Evolutionary conservation across 495 filamentous ascomycete genomes (phyloP), one percentile per base, ranked within the genome.

Genomic region (Darksidea phi): DNA sequence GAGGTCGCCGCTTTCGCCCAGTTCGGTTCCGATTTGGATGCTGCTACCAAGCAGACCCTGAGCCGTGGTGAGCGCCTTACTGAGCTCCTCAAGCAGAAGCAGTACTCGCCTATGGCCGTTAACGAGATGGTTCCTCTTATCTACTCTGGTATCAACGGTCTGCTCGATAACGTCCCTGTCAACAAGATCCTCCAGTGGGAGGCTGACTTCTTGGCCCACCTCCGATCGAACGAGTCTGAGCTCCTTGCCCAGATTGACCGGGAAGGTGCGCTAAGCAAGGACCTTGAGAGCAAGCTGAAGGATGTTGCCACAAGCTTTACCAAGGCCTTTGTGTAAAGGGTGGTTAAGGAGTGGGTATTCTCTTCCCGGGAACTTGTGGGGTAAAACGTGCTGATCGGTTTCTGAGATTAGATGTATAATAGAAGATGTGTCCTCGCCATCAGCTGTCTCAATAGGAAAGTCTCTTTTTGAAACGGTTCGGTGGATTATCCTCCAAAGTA

Each of bases 121-220:
- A 89, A 92, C 82, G 94, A 97, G 80, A 97, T 97, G 91, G 94
- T 98, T 81, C 94, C 94, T 66, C 86, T 98, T 64, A 97, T 98
- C 83, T 98, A 87, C 80, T 94, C 94, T 70, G 94, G 94, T 92
- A 90, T 98, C 78, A 98, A 98, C 78, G 94, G 94, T 80, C 81
- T 83, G 79, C 86, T 97, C 64, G 92, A 97, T 80, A 75, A 66
- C 65, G 84, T 97, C 66, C 92, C 92, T 59, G 92, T 96, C 68
- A 75, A 64, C 80, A 92, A 88, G 84, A 86, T 97, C 73, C 85
- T 91, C 60, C 75, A 80, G 70, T 97, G 94, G 89, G 94, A 98
- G 82, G 66, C 86, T 71, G 95, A 98, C 78, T 90, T 96, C 87
- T 81, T 96, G 43, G 78, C 87, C 67, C 88, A 96, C 83, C 79